phyloP scores from a whole-genome alignment of 768 basidiomycete species.

The Harrya chromipes region DNA sequence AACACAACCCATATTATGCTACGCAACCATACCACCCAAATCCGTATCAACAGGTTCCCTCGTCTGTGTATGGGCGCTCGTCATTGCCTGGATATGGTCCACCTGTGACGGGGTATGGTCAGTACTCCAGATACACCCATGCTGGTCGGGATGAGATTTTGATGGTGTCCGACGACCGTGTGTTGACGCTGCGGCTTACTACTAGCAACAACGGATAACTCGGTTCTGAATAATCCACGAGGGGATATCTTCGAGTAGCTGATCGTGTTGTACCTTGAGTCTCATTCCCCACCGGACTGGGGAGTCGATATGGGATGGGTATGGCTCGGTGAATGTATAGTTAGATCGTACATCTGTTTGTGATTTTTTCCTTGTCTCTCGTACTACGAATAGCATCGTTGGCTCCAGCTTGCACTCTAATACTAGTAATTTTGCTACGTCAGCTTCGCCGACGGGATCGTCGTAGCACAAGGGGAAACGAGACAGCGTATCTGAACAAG shows the following conservation, averaged over 20 bases:
- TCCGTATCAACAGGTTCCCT: constrained; percentile 31
- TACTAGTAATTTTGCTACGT: too few relatives aligned
- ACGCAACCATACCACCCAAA: constrained; percentile 28
- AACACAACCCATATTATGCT: constrained; percentile 36
- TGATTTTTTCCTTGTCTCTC: constrained; percentile 19
- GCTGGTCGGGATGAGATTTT: constrained; percentile 79
- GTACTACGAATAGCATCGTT: constrained; percentile 3
- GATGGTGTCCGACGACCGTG: constrained; percentile 86
- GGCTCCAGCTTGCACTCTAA: neutral
- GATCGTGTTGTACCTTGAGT: constrained; percentile 10
- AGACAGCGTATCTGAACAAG: too few relatives aligned
- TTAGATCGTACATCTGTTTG: constrained; percentile 28
- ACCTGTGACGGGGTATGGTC: constrained; percentile 33
- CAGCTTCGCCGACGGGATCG: too few relatives aligned
- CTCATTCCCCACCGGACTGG: constrained; percentile 16
- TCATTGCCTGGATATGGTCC: constrained; percentile 28
- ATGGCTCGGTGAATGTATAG: constrained; percentile 19
- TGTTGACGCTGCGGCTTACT: constrained; percentile 63
- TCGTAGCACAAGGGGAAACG: too few relatives aligned
- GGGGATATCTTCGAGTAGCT: neutral
- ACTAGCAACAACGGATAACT: constrained; percentile 20
- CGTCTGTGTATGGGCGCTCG: constrained; percentile 26
- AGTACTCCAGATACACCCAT: constrained; percentile 45
- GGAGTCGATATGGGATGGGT: constrained; percentile 6
- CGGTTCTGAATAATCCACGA: neutral